A percentile compares a stretch with the other conserved stretches of the same genome.
phyloP scores from a whole-genome alignment of 176 grass and related monocot species.

The Calamus simplicifolius region DNA sequence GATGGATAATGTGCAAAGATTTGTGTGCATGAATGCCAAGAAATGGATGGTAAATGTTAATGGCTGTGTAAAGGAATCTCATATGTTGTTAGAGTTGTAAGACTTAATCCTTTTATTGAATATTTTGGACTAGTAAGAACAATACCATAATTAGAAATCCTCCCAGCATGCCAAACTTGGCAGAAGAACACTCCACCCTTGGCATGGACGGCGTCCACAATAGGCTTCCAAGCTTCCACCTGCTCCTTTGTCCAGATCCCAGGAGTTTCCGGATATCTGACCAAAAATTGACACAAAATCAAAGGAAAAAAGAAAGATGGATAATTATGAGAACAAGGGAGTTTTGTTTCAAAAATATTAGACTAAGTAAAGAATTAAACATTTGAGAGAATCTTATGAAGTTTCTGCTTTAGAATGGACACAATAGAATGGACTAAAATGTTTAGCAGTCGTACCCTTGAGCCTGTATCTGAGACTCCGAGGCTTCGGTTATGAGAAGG shows the following conservation, averaged over 20 bases:
- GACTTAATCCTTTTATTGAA: not conserved
- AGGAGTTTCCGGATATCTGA: constrained; percentile 17
- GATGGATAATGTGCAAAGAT: no score
- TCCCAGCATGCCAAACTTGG: constrained; percentile 47
- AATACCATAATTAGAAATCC: constrained; percentile 31
- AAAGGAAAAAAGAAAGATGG: no score
- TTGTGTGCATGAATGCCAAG: no score
- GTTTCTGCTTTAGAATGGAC: not conserved
- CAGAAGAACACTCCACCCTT: constrained; percentile 54
- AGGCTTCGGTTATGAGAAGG: constrained; percentile 38
- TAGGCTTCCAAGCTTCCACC: constrained; percentile 39
- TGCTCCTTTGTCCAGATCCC: constrained; percentile 44
- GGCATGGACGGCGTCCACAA: constrained; percentile 36
- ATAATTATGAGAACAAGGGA: no score
- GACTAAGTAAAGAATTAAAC: no score
- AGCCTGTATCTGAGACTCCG: constrained; percentile 43
- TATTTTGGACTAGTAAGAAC: not conserved
- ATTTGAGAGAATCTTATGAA: not conserved
- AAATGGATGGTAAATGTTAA: no score
- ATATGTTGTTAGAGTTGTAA: not conserved
- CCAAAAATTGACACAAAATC: no score
- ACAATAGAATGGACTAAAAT: no score
- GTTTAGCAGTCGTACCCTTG: constrained; percentile 18
- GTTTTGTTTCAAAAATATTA: no score
- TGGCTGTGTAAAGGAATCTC: not conserved